Percentiles rank a stretch among this genome's conserved stretches.
These are phyloP conservation scores for Coleophoma cylindrospora DNA, from an alignment of 2,329 filamentous ascomycete species.

Conservation along the genomic window DNA sequence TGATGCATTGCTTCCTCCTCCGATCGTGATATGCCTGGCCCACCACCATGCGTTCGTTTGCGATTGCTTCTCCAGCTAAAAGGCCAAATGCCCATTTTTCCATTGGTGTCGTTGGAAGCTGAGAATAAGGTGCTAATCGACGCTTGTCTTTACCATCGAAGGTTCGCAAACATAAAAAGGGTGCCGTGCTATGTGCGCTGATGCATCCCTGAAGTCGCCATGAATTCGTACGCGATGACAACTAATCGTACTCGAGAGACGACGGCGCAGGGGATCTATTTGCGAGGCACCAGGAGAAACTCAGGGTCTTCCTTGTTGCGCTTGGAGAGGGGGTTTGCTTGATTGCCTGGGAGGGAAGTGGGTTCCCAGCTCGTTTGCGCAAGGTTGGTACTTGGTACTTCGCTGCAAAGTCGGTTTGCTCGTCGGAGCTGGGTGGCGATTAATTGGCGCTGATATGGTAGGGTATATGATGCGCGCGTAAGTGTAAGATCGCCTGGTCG, in stretches of 20 bases:
- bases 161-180: background rate
- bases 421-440: too few species aligned
- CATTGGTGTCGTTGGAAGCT: conserved; percentile 15
- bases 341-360: background rate
- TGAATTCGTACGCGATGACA: background rate
- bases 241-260: background rate
- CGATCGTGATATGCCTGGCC: conserved; percentile 48
- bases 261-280: background rate
- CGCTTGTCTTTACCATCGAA: background rate
- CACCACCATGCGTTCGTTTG: conserved; percentile 46
- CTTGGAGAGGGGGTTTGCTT: background rate
- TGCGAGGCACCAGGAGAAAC: background rate
- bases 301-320: background rate
- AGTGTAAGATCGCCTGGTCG: background rate
- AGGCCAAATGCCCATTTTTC: conserved; percentile 73
- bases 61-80: conserved; percentile 72
- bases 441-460: too few species aligned
- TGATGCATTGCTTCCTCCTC: conserved; percentile 40
- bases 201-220: background rate
- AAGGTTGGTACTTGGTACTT: too few species aligned
- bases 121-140: background rate
- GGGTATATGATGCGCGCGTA: too few species aligned
- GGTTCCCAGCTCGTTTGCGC: background rate
- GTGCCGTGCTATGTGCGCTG: background rate
- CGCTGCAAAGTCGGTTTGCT: too few species aligned